Evolutionary conservation across 805 yeast species (phyloP).

Genomic region (Ogataea ganodermae): DNA sequence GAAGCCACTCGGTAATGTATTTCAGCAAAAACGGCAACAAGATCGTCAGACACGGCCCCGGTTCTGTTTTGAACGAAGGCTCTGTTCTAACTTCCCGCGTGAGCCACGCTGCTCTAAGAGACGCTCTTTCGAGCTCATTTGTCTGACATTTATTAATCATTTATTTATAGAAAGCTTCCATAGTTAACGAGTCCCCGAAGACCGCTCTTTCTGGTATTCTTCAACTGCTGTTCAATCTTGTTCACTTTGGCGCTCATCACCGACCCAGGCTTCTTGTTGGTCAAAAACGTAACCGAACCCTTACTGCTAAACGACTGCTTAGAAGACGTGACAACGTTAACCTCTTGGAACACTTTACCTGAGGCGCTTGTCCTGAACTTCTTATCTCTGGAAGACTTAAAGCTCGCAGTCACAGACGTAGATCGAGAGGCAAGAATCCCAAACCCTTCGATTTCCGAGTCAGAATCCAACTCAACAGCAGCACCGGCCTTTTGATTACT

Average conservation of each 20-base stretch:
- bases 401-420: constrained; percentile 33
- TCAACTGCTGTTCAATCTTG: constrained; percentile 24
- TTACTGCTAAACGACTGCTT: constrained; percentile 26
- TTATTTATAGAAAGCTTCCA: constrained; percentile 18
- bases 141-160: not conserved
- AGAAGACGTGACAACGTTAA: constrained; percentile 33
- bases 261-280: constrained; percentile 15
- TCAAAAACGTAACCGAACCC: constrained; percentile 33
- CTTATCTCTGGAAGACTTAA: constrained; percentile 21
- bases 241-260: constrained; percentile 19
- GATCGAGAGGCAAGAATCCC: constrained; percentile 29
- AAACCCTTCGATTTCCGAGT: constrained; percentile 20
- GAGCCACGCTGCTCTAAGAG: constrained; percentile 49
- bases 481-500: not conserved
- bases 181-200: constrained; percentile 17
- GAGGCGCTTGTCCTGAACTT: constrained; percentile 24
- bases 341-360: constrained; percentile 31
- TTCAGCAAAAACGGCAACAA: constrained; percentile 45
- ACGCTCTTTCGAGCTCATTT: constrained; percentile 41
- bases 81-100: constrained; percentile 42
- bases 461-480: constrained; percentile 4
- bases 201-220: constrained; percentile 12
- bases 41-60: constrained; percentile 46
- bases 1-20: constrained; percentile 43
- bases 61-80: constrained; percentile 37